Percentiles rank a stretch among this genome's conserved stretches.
Conservation (phyloP, 192 early-diverging fungal species). For the Diversispora epigaea region DNA sequence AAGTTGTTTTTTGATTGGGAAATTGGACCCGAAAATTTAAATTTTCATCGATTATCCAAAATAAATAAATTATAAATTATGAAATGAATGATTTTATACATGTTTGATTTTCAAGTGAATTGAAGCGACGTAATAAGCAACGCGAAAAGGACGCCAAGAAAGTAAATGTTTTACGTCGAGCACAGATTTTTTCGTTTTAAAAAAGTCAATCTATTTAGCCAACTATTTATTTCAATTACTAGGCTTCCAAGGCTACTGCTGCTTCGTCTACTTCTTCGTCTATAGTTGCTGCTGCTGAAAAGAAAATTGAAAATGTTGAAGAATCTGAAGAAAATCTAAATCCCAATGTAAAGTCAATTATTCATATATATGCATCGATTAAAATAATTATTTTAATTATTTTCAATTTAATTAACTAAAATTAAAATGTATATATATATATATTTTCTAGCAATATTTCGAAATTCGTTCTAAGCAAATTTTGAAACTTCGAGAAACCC, state of each 20-base stretch:
- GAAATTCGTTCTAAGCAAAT: constrained; percentile 90
- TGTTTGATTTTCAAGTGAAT: constrained; percentile 60
- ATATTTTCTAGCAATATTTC: constrained; percentile 78
- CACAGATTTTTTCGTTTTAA: neutral
- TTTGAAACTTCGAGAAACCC: constrained; percentile 74
- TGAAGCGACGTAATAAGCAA: constrained; percentile 88
- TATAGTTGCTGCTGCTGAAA: too few relatives aligned
- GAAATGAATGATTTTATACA: neutral
- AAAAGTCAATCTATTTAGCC: neutral
- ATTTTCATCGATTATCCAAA: too few relatives aligned
- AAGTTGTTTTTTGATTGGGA: neutral
- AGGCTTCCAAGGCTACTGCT: constrained; percentile 60
- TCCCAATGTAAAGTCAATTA: constrained; percentile 63
- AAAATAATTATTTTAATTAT: neutral
- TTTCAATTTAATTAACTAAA: neutral
- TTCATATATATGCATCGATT: neutral
- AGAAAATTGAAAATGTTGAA: constrained; percentile 56
- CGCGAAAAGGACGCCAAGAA: constrained; percentile 87
- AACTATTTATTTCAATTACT: constrained; percentile 15
- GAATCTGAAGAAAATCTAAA: constrained; percentile 81
- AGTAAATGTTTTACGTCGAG: constrained; percentile 41
- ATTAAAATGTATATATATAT: neutral
- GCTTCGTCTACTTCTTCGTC: constrained; percentile 42
- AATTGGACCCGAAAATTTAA: neutral
- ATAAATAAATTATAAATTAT: too few relatives aligned